Base-by-base conservation (phyloP, 805 yeast genomes). In the Spathaspora passalidarum region DNA sequence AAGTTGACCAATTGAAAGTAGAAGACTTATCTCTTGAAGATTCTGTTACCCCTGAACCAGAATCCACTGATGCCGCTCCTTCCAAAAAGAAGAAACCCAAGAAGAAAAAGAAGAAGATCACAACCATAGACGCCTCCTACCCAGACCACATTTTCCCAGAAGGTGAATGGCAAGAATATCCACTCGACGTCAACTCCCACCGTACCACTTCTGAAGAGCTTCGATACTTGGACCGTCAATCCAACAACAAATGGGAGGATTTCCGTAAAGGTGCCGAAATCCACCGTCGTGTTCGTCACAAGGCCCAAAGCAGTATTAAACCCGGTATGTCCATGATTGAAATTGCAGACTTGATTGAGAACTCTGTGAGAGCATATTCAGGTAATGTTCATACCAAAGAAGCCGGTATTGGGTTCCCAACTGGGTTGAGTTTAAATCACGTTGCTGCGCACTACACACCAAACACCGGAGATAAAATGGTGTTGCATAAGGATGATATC, bases 381-480 rank as follows among this genome's bases (percentile, higher is more conserved):
- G 85, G 78, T 37, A 85, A 84, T 42, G 85, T 82, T 56, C 75
- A 81, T 37, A 76, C 79, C 23, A 75, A 78, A 49, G 65, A 63
- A 44, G 94, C 89, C 14, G 99, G 99, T 34, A 81, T 91, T 57
- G 99, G 98, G 5, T 94, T 94, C 77, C 99, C 99, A 42, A 90
- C 97, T n/a, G 99, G 99, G 48, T 78, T 94, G 34, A 88, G 96
- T 1, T 66, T 92, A 52, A 94, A 94, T 68, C 87, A 90, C 61
- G 84, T 89, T 61, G 99, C 99, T 20, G 99, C 99, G 0, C 99
- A 94, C 64, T 94, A 90, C 68, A 92, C 98, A 0, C 99, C 99
- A 11, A 94, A 94, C 68, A 85, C 92, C 4, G 96, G 96, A 10
- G 99, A 94, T 64, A 88, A 82, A 57, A 78, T 88, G 5, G 86